A percentile compares a stretch with the other conserved stretches of the same genome.
Conservation (phyloP, 2,329 filamentous ascomycete species). For the Trichoderma oligosporum region DNA sequence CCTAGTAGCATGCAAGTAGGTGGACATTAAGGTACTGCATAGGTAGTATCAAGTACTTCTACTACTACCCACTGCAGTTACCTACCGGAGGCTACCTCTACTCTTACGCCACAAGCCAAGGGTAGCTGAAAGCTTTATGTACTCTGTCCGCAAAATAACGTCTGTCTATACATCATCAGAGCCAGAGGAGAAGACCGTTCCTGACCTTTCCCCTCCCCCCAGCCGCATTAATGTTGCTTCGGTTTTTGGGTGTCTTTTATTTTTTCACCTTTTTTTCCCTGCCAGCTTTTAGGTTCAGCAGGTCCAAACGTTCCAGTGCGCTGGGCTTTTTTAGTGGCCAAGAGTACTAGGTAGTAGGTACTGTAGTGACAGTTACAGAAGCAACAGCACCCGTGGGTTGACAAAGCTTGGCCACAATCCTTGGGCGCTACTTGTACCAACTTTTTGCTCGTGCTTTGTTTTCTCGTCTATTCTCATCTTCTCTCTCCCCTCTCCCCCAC, state of each 20-base stretch:
- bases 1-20: neutral
- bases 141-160: neutral
- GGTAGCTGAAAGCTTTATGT: neutral
- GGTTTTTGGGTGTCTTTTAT: neutral
- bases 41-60: slow-evolving; percentile 6
- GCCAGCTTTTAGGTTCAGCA: slow-evolving; percentile 6
- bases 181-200: slow-evolving; percentile 9
- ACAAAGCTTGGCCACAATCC: neutral
- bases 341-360: no score
- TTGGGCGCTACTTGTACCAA: no score
- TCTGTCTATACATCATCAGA: neutral
- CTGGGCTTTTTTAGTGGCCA: no score
- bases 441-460: neutral
- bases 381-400: neutral
- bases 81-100: no score
- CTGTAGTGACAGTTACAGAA: slow-evolving; percentile 10
- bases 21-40: neutral
- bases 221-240: neutral
- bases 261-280: neutral
- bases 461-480: slow-evolving; percentile 22
- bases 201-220: slow-evolving; percentile 6
- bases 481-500: slow-evolving; percentile 17
- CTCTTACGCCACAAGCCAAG: no score
- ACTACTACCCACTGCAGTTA: neutral
- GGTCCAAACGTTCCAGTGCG: neutral